Evolutionary conservation across 257 asterid species (phyloP).

Genomic region (Salvia miltiorrhiza): DNA sequence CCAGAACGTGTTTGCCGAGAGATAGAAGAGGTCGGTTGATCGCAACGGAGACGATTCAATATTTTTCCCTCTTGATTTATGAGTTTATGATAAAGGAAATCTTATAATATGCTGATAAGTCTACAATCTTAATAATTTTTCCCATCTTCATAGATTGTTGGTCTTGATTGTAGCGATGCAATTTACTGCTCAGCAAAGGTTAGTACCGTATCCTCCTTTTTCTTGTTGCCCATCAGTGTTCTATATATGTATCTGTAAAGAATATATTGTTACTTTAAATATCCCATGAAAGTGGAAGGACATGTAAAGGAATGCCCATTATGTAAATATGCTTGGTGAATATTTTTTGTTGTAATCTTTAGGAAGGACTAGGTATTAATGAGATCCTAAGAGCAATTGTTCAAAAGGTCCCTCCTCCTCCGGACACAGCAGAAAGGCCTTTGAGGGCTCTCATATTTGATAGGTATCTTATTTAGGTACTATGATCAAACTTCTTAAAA

Average conservation of each 20-base stretch:
- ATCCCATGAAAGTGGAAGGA: background rate
- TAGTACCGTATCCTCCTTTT: slow-evolving; percentile 17
- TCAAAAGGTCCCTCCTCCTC: slow-evolving; percentile 85
- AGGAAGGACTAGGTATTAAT: slow-evolving; percentile 90
- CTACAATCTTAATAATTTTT: slow-evolving; percentile 9
- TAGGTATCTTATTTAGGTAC: slow-evolving; percentile 79
- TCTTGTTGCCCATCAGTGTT: background rate
- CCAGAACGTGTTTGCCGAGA: slow-evolving; percentile 84
- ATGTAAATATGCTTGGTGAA: background rate
- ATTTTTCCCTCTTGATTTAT: background rate
- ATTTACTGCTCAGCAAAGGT: slow-evolving; percentile 97
- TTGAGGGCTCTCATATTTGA: slow-evolving; percentile 98
- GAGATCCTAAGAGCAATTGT: slow-evolving; percentile 84
- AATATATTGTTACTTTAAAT: background rate
- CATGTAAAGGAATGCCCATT: background rate
- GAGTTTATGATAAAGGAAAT: background rate
- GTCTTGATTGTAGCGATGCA: slow-evolving; percentile 92
- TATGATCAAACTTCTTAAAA: slow-evolving; percentile 36
- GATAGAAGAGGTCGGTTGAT: slow-evolving; percentile 89
- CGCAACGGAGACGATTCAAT: background rate
- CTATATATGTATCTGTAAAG: background rate
- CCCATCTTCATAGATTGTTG: slow-evolving; percentile 63
- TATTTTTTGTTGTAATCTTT: slow-evolving; percentile 27
- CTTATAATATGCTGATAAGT: slow-evolving; percentile 8
- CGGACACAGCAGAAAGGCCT: slow-evolving; percentile 67